Conservation (phyloP, 2,329 filamentous ascomycete genomes). For the Microcera coccophila region DNA sequence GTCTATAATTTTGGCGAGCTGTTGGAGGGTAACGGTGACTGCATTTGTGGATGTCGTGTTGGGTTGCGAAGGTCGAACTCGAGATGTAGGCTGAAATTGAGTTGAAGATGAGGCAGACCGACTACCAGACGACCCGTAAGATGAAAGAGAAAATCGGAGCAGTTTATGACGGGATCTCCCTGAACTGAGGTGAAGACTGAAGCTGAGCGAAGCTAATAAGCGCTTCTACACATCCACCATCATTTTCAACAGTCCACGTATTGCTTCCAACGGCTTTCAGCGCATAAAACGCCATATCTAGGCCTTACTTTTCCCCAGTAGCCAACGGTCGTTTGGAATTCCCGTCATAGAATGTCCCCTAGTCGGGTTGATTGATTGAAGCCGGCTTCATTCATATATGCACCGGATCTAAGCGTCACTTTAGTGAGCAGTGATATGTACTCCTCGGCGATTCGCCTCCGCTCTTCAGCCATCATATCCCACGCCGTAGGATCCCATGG, state of each 20-base stretch:
- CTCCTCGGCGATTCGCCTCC: conserved; percentile 29
- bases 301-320: conserved; percentile 49
- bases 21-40: conserved; percentile 37
- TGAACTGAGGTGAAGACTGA: too few relatives aligned
- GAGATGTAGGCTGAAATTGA: too few relatives aligned
- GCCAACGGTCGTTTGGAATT: conserved; percentile 40
- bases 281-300: conserved; percentile 45
- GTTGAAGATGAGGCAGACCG: too few relatives aligned
- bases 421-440: conserved; percentile 21
- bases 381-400: conserved; percentile 52
- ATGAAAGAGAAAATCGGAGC: too few relatives aligned
- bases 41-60: conserved; percentile 9
- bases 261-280: conserved; percentile 49
- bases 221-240: neutral
- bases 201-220: too few relatives aligned
- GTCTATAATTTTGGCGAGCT: conserved; percentile 53
- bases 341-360: conserved; percentile 44
- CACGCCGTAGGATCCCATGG: conserved; percentile 23
- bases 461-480: conserved; percentile 24
- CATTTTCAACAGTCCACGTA: conserved; percentile 33
- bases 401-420: conserved; percentile 37
- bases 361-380: conserved; percentile 44
- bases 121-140: too few relatives aligned
- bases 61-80: too few relatives aligned
- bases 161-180: too few relatives aligned